phyloP scores from a whole-genome alignment of 306 rosid species.

The Gleditsia sinensis region DNA sequence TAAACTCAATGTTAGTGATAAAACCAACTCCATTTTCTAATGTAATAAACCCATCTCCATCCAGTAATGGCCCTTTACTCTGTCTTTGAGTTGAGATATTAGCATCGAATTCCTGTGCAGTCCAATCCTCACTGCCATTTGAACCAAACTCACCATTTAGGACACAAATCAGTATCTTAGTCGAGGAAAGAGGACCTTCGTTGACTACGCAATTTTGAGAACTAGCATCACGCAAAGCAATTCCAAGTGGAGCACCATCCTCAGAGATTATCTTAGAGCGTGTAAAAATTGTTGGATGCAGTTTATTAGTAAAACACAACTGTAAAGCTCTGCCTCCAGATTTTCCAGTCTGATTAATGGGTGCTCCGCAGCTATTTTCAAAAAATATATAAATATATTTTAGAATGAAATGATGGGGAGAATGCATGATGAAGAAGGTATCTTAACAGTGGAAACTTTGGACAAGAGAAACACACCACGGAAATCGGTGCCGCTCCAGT shows the following conservation, averaged over 20 bases:
- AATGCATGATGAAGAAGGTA: no score
- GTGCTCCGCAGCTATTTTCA: neutral
- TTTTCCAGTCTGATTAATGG: slow-evolving; percentile 20
- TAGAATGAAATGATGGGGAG: neutral
- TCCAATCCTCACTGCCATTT: slow-evolving; percentile 56
- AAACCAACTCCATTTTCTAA: slow-evolving; percentile 50
- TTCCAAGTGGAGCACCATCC: slow-evolving; percentile 30
- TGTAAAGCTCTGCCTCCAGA: slow-evolving; percentile 34
- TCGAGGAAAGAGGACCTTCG: slow-evolving; percentile 50
- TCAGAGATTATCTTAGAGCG: slow-evolving; percentile 21
- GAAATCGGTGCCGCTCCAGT: neutral
- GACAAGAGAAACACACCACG: neutral
- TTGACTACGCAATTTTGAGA: slow-evolving; percentile 37
- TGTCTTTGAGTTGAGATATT: slow-evolving; percentile 48
- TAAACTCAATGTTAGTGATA: slow-evolving; percentile 32
- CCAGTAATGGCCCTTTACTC: slow-evolving; percentile 54
- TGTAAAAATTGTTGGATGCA: slow-evolving; percentile 37
- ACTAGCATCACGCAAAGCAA: slow-evolving; percentile 50
- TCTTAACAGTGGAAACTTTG: no score
- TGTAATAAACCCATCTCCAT: slow-evolving; percentile 45
- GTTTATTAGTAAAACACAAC: slow-evolving; percentile 31
- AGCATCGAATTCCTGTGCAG: slow-evolving; percentile 47
- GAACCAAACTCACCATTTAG: slow-evolving; percentile 57
- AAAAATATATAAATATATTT: neutral
- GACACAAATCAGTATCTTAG: slow-evolving; percentile 48